A percentile compares a stretch with the other conserved stretches of the same genome.
These are phyloP conservation scores for Ceratopteris richardii DNA, from an alignment of 75 land plant genomes.

Conservation along the genomic window DNA sequence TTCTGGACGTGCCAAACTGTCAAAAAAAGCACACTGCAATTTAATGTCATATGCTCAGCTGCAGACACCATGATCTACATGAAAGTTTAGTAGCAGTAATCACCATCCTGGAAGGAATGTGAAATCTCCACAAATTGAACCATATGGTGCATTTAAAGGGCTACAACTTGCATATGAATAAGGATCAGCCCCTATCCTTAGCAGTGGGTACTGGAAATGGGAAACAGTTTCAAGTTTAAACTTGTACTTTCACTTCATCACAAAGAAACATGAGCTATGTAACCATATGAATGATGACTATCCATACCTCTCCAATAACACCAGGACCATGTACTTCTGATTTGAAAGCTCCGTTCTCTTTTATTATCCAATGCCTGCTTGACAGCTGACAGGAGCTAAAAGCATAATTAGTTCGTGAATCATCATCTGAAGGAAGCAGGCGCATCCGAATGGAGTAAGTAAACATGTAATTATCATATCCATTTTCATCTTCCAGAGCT, in stretches of 20 bases:
- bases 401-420: slow-evolving; percentile 21
- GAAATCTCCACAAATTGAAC: slow-evolving; percentile 80
- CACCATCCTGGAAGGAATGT: slow-evolving; percentile 97
- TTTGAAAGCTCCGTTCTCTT: slow-evolving; percentile 44
- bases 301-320: slow-evolving; percentile 73
- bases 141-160: slow-evolving; percentile 23
- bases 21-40: slow-evolving; percentile 1
- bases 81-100: neutral
- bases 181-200: slow-evolving; percentile 38
- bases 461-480: slow-evolving; percentile 35
- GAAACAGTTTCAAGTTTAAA: neutral
- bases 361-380: slow-evolving; percentile 74
- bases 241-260: neutral
- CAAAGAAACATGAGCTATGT: neutral
- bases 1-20: slow-evolving; percentile 48
- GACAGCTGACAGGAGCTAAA: slow-evolving; percentile 66
- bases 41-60: neutral
- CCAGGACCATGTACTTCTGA: slow-evolving; percentile 54
- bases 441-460: slow-evolving; percentile 78
- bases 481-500: slow-evolving; percentile 14
- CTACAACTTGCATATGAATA: slow-evolving; percentile 85
- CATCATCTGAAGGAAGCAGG: slow-evolving; percentile 43
- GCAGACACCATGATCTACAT: neutral
- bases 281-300: slow-evolving; percentile 1
- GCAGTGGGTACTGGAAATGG: slow-evolving; percentile 59